Base-by-base conservation (phyloP, 2,329 filamentous ascomycete genomes). In the Saccharata proteae region DNA sequence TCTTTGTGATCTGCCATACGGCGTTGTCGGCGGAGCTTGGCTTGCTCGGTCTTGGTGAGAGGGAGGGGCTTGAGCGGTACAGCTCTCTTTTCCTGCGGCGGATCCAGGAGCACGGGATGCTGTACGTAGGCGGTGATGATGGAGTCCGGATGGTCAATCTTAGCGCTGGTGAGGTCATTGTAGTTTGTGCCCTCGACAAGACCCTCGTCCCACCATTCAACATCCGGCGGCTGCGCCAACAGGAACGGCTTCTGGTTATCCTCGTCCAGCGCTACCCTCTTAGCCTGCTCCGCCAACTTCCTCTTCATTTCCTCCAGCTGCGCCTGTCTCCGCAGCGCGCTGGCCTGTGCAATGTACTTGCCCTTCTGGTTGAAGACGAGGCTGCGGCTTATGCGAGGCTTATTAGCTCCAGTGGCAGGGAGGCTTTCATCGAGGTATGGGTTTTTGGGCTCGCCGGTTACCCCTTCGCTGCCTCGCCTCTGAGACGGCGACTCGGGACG, bases 171-270 rank as follows among this genome's bases (percentile, higher is more conserved):
- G 36, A 90, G 71, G 38, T 69, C 66, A 36, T 77, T 69, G 58
- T 96, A 94, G 34, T 70, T 77, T 24, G 71, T 69, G 24, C 79
- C 82, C 30, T 80, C 69, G 11, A 93, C 67, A 12, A 96, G 62
- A 3, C 77, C 83, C 59, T 96, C 86, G 46, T 98, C 90, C 83
- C 88, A 96, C 90, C 90, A 98, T 55, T 98, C 90, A 24, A 96
- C 70, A 6, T 79, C 79, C 4, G 90, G 90, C 7, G 90, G 90
- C 18, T 70, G 67, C 40, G 88, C 78, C 5, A 94, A 74, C 4
- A 90, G 59, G 51, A 88, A 96, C 18, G 84, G 81, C 54, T 88
- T 93, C 54, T 98, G 88, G 29, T 80, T 75, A 39, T 92, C 88
- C 52, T 96, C 88, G 46, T 96, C 88, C 39, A 96, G 82, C 27